Evolutionary conservation across 352 stramenopile genomes (phyloP).

Genomic region (Pythium sp.): DNA sequence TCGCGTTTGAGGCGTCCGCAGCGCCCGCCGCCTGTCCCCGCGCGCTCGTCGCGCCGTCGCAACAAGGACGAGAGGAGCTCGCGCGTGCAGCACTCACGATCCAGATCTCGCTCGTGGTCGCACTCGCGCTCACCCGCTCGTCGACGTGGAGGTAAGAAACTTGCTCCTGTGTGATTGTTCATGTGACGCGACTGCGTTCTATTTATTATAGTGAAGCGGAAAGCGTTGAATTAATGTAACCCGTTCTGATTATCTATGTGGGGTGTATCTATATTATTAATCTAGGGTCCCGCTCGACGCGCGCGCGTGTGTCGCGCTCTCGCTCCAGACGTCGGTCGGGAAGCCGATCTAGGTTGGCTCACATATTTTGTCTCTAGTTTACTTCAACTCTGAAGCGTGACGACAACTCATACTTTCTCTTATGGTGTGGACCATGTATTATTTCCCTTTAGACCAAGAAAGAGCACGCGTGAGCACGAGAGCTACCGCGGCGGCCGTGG

Average conservation of each 20-base stretch:
- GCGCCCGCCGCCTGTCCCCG: slow-evolving; percentile 7
- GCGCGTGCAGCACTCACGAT: not conserved
- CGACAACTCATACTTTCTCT: not conserved
- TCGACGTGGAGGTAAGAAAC: slow-evolving; percentile 12
- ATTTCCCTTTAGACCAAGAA: slow-evolving; percentile 5
- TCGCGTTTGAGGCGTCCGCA: slow-evolving; percentile 12
- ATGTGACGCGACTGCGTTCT: not conserved
- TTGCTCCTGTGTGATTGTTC: not conserved
- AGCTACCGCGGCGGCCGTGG: slow-evolving; percentile 4
- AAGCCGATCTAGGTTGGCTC: slow-evolving; percentile 12
- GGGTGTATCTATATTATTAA: not conserved
- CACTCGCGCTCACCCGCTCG: slow-evolving; percentile 14
- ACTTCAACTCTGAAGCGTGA: not conserved
- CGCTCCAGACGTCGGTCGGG: slow-evolving; percentile 19
- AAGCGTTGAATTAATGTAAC: not conserved
- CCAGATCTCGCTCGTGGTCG: slow-evolving; percentile 7
- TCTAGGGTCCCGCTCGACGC: slow-evolving; percentile 17
- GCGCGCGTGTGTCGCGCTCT: slow-evolving; percentile 8
- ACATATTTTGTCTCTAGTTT: no score
- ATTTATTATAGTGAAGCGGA: not conserved
- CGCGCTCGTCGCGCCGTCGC: not conserved
- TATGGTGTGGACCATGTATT: not conserved
- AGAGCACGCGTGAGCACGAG: slow-evolving; percentile 12
- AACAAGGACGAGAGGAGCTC: slow-evolving; percentile 12
- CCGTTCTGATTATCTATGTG: not conserved